phyloP scores from a whole-genome alignment of 352 stramenopile species.

The Aphanomyces euteiches region DNA sequence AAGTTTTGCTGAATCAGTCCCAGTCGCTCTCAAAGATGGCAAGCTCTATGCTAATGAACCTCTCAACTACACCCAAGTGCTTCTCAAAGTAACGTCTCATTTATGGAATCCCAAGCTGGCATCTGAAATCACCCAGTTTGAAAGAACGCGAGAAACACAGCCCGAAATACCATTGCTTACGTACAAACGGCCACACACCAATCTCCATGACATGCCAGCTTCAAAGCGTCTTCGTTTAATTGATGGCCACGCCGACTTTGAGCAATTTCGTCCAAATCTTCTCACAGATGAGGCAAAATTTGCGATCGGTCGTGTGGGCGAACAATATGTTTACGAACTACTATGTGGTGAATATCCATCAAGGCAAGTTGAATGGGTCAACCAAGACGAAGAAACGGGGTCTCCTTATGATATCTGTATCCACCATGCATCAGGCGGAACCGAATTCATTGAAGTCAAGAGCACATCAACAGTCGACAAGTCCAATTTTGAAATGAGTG shows the following conservation, averaged over 20 bases:
- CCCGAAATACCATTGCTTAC: too few relatives aligned
- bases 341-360: conserved; percentile 46
- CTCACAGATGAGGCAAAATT: conserved; percentile 61
- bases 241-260: not conserved
- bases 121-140: not conserved
- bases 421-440: conserved; percentile 38
- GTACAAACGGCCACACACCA: too few relatives aligned
- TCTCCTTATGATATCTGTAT: conserved; percentile 77
- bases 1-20: not conserved
- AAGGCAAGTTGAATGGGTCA: conserved; percentile 63
- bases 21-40: not conserved
- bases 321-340: conserved; percentile 79
- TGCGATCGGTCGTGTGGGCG: conserved; percentile 77
- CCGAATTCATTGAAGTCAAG: conserved; percentile 84
- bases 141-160: too few relatives aligned
- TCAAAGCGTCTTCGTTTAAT: not conserved
- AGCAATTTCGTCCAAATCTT: conserved; percentile 1
- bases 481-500: conserved; percentile 83
- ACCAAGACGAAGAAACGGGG: conserved; percentile 72
- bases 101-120: not conserved
- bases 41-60: conserved; percentile 13
- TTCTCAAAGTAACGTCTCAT: not conserved
- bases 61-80: conserved; percentile 2
- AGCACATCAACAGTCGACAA: conserved; percentile 85
- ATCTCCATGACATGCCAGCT: too few relatives aligned